Percentiles rank a stretch among this genome's conserved stretches.
Evolutionary conservation across 192 early-diverging fungal genomes (phyloP).

Genomic region (Umbelopsis isabellina): DNA sequence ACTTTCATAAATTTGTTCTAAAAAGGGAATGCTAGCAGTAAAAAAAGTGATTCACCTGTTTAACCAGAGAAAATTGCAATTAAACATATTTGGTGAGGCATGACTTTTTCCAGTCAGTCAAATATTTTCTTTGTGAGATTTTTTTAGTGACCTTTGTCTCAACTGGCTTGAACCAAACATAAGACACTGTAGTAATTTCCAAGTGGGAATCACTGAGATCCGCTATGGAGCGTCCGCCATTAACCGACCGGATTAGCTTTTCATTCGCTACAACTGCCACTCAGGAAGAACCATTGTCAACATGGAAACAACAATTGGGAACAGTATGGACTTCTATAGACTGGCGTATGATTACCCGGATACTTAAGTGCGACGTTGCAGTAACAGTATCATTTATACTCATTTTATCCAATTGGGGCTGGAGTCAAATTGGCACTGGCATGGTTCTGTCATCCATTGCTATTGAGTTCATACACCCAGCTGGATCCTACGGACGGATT

Average conservation of each 20-base stretch:
- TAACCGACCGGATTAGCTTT: slow-evolving; percentile 25
- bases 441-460: slow-evolving; percentile 27
- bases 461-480: slow-evolving; percentile 36
- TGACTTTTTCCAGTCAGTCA: too few relatives aligned
- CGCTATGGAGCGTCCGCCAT: slow-evolving; percentile 7
- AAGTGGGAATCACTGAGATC: too few relatives aligned
- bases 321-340: slow-evolving; percentile 29
- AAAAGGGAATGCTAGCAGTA: too few relatives aligned
- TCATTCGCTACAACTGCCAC: slow-evolving; percentile 23
- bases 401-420: slow-evolving; percentile 11
- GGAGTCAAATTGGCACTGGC: not conserved
- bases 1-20: too few relatives aligned
- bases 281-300: slow-evolving; percentile 14
- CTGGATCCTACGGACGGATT: slow-evolving; percentile 35
- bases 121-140: too few relatives aligned
- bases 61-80: too few relatives aligned
- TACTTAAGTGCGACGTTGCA: slow-evolving; percentile 34
- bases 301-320: slow-evolving; percentile 13
- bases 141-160: too few relatives aligned
- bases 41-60: too few relatives aligned
- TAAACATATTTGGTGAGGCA: too few relatives aligned
- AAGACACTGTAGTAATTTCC: too few relatives aligned
- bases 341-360: slow-evolving; percentile 30
- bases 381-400: slow-evolving; percentile 29
- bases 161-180: too few relatives aligned